A percentile compares a stretch with the other conserved stretches of the same genome.
These are phyloP conservation scores for Aspergillus unguis DNA, from an alignment of 2,329 filamentous ascomycete genomes.

Conservation along the genomic window DNA sequence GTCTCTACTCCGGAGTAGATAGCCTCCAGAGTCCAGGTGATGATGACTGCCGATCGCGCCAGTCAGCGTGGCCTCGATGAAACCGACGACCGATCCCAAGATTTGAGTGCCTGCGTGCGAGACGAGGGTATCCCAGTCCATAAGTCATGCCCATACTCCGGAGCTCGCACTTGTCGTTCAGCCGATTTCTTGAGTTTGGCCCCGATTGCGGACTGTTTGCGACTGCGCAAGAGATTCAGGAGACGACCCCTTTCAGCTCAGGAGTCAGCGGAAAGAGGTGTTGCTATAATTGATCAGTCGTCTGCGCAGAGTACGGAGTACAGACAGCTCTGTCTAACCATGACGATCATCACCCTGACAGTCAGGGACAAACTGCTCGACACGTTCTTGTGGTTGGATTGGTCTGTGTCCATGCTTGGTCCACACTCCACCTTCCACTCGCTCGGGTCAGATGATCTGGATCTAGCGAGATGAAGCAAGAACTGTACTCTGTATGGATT, in stretches of 20 bases:
- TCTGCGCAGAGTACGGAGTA: background rate
- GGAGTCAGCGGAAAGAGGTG: background rate
- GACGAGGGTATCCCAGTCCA: conserved; percentile 21
- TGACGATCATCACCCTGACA: conserved; percentile 4
- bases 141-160: background rate
- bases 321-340: background rate
- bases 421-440: conserved; percentile 11
- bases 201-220: background rate
- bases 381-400: conserved; percentile 13
- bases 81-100: conserved; percentile 10
- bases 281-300: background rate
- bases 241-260: background rate
- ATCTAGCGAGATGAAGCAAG: conserved; percentile 5
- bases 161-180: background rate
- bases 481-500: background rate
- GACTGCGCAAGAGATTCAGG: background rate
- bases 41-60: conserved; percentile 9
- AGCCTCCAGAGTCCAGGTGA: conserved; percentile 9
- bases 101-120: conserved; percentile 20
- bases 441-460: conserved; percentile 16
- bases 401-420: conserved; percentile 9
- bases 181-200: background rate
- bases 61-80: conserved; percentile 8
- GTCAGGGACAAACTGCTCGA: conserved; percentile 6
- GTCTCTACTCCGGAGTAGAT: conserved; percentile 9